These are phyloP conservation scores for Ustilago loliicola DNA, from an alignment of 1,284 basidiomycete species.

Conservation along the genomic window DNA sequence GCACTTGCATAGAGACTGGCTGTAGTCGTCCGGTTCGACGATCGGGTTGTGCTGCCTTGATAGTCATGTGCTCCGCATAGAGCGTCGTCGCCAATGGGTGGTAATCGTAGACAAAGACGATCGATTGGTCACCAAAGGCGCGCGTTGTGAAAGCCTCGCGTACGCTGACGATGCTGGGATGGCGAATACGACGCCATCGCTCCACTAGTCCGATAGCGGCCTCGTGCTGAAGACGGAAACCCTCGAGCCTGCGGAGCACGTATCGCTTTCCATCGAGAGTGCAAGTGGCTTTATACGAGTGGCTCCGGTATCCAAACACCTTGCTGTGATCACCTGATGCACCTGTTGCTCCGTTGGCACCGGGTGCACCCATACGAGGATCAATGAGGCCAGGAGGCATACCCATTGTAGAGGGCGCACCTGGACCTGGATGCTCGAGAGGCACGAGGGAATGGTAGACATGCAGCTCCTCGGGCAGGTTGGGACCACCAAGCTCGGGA, in stretches of 20 bases:
- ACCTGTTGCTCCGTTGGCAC: conserved; percentile 54
- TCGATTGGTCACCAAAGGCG: conserved; percentile 86
- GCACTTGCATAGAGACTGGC: conserved; percentile 72
- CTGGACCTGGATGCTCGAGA: conserved; percentile 74
- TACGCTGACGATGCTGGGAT: conserved; percentile 87
- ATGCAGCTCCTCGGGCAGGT: conserved; percentile 87
- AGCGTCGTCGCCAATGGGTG: conserved; percentile 88
- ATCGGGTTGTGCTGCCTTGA: conserved; percentile 71
- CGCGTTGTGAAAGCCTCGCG: conserved; percentile 96
- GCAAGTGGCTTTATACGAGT: conserved; percentile 85
- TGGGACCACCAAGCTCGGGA: conserved; percentile 72
- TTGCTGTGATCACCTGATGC: conserved; percentile 64
- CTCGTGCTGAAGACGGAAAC: conserved; percentile 80
- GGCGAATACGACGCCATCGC: conserved; percentile 85
- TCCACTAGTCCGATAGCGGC: conserved; percentile 86
- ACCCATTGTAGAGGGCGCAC: conserved; percentile 36
- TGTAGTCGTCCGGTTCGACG: conserved; percentile 67
- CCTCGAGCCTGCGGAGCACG: conserved; percentile 85
- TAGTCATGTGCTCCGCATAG: conserved; percentile 77
- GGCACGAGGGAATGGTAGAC: conserved; percentile 90
- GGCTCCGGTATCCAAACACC: conserved; percentile 77
- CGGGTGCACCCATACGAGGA: conserved; percentile 58
- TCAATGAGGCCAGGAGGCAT: conserved; percentile 54
- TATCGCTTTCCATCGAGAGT: conserved; percentile 84
- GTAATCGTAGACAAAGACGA: conserved; percentile 93